Evolutionary conservation across 768 basidiomycete genomes (phyloP).

Genomic region (Calocybe indica): DNA sequence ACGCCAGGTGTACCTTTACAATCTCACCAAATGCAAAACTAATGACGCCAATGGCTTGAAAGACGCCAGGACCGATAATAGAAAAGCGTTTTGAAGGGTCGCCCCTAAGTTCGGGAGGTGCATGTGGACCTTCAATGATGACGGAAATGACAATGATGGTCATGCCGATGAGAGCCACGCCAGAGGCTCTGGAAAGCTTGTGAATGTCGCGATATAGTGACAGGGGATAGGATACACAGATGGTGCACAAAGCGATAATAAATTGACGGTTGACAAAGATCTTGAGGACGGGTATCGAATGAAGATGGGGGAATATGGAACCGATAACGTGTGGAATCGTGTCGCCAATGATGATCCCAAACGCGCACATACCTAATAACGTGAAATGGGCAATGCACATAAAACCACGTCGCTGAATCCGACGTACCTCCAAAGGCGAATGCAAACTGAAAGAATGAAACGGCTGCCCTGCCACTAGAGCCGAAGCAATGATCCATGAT

Average conservation of each 20-base stretch:
- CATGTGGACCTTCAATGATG: slow-evolving; percentile 74
- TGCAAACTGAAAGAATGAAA: slow-evolving; percentile 95
- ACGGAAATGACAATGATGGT: slow-evolving; percentile 86
- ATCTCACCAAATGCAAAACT: slow-evolving; percentile 74
- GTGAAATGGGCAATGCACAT: not conserved
- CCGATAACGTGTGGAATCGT: slow-evolving; percentile 94
- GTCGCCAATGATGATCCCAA: slow-evolving; percentile 97
- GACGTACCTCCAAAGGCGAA: slow-evolving; percentile 91
- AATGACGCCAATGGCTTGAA: slow-evolving; percentile 97
- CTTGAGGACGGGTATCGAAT: slow-evolving; percentile 64
- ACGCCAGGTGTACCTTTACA: slow-evolving; percentile 1
- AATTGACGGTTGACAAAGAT: slow-evolving; percentile 84
- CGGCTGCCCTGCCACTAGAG: slow-evolving; percentile 81
- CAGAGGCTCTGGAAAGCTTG: slow-evolving; percentile 90
- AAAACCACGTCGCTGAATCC: not conserved
- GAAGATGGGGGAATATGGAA: slow-evolving; percentile 69
- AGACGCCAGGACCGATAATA: slow-evolving; percentile 72
- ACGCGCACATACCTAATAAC: slow-evolving; percentile 89
- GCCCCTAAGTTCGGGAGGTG: slow-evolving; percentile 69
- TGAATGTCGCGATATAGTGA: slow-evolving; percentile 97
- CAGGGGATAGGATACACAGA: slow-evolving; percentile 88
- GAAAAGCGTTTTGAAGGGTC: slow-evolving; percentile 70
- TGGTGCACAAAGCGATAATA: slow-evolving; percentile 82
- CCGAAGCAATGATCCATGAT: slow-evolving; percentile 96
- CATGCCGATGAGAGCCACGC: slow-evolving; percentile 91